Base-by-base conservation (phyloP, 371 early-diverging fungal species). In the Rhizopus microsporus region DNA sequence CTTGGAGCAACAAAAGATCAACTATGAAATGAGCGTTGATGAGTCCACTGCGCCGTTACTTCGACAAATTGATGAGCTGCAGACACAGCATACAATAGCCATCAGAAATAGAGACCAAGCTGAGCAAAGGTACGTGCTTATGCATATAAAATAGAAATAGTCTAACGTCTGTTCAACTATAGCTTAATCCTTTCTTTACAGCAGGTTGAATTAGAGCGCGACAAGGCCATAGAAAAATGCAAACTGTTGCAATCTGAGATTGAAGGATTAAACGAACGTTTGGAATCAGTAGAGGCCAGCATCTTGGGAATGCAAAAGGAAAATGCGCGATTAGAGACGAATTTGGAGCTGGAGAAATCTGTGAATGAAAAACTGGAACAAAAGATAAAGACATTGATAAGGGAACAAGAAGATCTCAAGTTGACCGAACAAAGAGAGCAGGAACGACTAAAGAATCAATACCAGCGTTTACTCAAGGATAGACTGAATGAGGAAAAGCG, bases 31-130 rank as follows among this genome's bases (percentile, higher is more conserved):
- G 7, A 68, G 74, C 7, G 71, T 85, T 23, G 88, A 84, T 51
- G 76, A 78, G 56, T 79, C 81, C 31, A 83, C 81, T 16, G 69
- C 76, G 12, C 87, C 90, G 3, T 71, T 90, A 2, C 62, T 90
- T 8, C 79, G 84, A 4, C 92, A 90, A 51, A 87, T 90, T 40
- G 88, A 92, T 44, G 65, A 63, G 1, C 56, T 92, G 13, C 89
- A 92, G 65, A 74, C 79, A 5, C 90, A 90, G 48, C 86, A 87
- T 40, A 63, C 76, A 0, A 37, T 65, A 2, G 83, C 87, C 0
- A 71, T 71, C 39, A 76, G 77, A 45, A 80, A 81, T 52, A 86
- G 89, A 80, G 89, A 92, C 59, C 77, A 80, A 49, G 59, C 83
- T 7, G 92, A 92, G 60, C 73, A 79, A 49, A 77, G 73, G 83